A percentile compares a stretch with the other conserved stretches of the same genome.
Conservation (phyloP, 371 early-diverging fungal genomes). For the Mucor circinelloides region DNA sequence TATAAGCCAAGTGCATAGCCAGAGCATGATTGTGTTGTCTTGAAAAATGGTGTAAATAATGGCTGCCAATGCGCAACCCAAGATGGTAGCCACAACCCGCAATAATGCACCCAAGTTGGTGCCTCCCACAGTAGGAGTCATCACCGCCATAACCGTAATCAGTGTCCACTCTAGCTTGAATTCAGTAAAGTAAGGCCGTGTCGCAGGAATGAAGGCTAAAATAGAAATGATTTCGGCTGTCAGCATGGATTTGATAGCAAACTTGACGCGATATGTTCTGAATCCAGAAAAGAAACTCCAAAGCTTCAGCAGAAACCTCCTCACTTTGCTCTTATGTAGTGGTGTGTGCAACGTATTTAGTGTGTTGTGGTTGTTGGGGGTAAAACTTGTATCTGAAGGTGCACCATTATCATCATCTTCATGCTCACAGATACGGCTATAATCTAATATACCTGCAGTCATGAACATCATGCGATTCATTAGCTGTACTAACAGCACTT, state of each 20-base stretch:
- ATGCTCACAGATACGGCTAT: too few species aligned
- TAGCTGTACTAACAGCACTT: too few species aligned
- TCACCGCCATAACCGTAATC: slow-evolving; percentile 76
- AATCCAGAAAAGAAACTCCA: slow-evolving; percentile 69
- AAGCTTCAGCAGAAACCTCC: slow-evolving; percentile 47
- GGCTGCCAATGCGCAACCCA: slow-evolving; percentile 66
- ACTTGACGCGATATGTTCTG: slow-evolving; percentile 65
- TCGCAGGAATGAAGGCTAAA: slow-evolving; percentile 71
- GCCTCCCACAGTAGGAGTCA: slow-evolving; percentile 86
- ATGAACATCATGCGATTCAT: slow-evolving; percentile 3
- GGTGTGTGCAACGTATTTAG: slow-evolving; percentile 69
- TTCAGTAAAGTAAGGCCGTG: slow-evolving; percentile 57
- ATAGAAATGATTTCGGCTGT: slow-evolving; percentile 59
- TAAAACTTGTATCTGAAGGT: background rate
- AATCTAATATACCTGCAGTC: background rate
- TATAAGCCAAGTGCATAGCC: slow-evolving; percentile 64
- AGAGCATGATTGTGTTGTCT: slow-evolving; percentile 49
- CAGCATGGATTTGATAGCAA: slow-evolving; percentile 73
- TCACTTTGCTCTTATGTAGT: slow-evolving; percentile 50
- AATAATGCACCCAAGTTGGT: slow-evolving; percentile 72
- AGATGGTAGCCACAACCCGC: slow-evolving; percentile 72
- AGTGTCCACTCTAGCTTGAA: slow-evolving; percentile 81
- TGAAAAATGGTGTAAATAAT: slow-evolving; percentile 59
- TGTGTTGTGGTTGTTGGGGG: slow-evolving; percentile 57
- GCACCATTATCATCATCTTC: background rate